Evolutionary conservation across 805 yeast genomes (phyloP).

Genomic region (Candida dajiaensis): DNA sequence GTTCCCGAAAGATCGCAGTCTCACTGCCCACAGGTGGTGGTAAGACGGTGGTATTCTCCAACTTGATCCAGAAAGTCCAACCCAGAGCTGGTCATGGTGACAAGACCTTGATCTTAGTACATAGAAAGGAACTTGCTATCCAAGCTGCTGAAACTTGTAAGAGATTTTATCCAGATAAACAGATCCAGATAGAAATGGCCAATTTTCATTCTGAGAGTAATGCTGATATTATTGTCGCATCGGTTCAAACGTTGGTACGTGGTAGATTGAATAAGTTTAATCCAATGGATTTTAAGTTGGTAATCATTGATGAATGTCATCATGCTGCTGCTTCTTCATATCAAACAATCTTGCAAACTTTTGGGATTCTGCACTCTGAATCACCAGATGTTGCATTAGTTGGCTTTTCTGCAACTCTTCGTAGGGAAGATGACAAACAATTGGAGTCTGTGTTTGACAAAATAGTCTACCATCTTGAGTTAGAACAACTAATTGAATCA

Average conservation of each 20-base stretch:
- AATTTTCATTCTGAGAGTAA: slow-evolving; percentile 31
- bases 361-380: slow-evolving; percentile 25
- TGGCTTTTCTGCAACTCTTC: slow-evolving; percentile 88
- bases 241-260: slow-evolving; percentile 60
- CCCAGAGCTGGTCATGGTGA: slow-evolving; percentile 27
- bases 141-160: slow-evolving; percentile 58
- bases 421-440: slow-evolving; percentile 63
- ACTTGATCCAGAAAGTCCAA: slow-evolving; percentile 41
- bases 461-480: slow-evolving; percentile 62
- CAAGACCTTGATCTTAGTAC: slow-evolving; percentile 61
- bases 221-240: slow-evolving; percentile 68
- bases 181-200: slow-evolving; percentile 70
- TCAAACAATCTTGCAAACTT: slow-evolving; percentile 48
- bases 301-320: slow-evolving; percentile 89
- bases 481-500: slow-evolving; percentile 59
- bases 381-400: slow-evolving; percentile 48
- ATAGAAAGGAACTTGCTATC: slow-evolving; percentile 67
- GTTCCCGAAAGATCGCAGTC: slow-evolving; percentile 61
- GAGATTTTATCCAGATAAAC: slow-evolving; percentile 41
- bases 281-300: slow-evolving; percentile 58
- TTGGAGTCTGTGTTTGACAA: slow-evolving; percentile 61
- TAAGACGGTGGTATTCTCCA: slow-evolving; percentile 74
- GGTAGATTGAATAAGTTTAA: slow-evolving; percentile 47
- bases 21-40: slow-evolving; percentile 95
- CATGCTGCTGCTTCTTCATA: slow-evolving; percentile 79